phyloP scores from a whole-genome alignment of 139 green algal species.

The Coelastrella sp. region DNA sequence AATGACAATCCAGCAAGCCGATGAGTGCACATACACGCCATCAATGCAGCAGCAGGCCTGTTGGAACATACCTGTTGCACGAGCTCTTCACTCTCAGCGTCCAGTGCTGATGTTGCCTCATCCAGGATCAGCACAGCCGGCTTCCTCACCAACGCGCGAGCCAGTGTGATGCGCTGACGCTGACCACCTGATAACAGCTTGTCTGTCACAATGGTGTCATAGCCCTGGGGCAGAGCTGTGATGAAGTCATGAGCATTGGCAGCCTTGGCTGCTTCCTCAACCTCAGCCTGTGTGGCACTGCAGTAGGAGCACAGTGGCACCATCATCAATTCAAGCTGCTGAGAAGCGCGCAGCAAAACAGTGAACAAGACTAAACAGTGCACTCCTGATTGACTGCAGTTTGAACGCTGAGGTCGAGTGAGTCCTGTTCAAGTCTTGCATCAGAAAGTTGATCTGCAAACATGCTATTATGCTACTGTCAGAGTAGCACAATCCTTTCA shows the following conservation, averaged over 20 bases:
- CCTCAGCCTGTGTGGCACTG: conserved; percentile 57
- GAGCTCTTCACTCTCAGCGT: conserved; percentile 59
- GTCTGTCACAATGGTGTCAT: conserved; percentile 76
- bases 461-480: too few species aligned
- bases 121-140: conserved; percentile 78
- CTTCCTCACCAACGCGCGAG: conserved; percentile 67
- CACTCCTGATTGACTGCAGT: not conserved
- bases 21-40: too few species aligned
- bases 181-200: conserved; percentile 81
- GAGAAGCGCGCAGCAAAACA: too few species aligned
- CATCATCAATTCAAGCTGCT: not conserved
- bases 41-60: too few species aligned
- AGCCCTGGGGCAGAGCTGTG: conserved; percentile 78
- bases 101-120: conserved; percentile 70
- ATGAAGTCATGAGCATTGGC: conserved; percentile 96
- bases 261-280: conserved; percentile 78
- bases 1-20: too few species aligned
- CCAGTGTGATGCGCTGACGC: conserved; percentile 76
- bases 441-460: too few species aligned
- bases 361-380: too few species aligned
- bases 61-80: conserved; percentile 58
- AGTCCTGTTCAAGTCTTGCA: not conserved
- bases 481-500: too few species aligned
- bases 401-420: not conserved
- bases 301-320: not conserved